Base-by-base conservation (phyloP, 352 stramenopile genomes). In the Phytophthora megakarya region DNA sequence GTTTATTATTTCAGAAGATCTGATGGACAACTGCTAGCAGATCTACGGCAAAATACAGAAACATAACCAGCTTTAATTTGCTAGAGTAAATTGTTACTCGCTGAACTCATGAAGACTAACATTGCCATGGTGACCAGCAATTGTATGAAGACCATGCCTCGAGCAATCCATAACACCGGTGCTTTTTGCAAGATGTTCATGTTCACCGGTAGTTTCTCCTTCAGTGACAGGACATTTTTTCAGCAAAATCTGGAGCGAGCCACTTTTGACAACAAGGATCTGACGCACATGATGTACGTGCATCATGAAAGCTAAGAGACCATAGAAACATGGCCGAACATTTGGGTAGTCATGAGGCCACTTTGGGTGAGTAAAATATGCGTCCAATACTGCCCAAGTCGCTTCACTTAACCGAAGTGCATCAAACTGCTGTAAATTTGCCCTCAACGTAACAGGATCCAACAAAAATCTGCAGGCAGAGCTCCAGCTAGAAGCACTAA, bases 401-500 rank as follows among this genome's bases (percentile, higher is more conserved):
- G 16, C 1, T 28, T 15, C 3, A 15, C 46, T 32, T 8, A 73
- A 18, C 9, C 30, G 6, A 18, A 73, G 47, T 3, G 60, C 32
- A 8, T 60, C 22, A 3, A 23, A 54, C 1, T 12, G 44, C 19
- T 63, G 63, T 28, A 88, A 63, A 13, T 59, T 26, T 0, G 16
- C 8, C 21, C 73, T 67, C 5, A 89, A 57, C 9, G 53, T 19
- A 13, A 38, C 25, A 18, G 74, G 76, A 43, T 78, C 39, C 15
- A 58, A 52, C 22, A 90, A 44, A 59, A 80, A 82, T 16, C 58
- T 58, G 39, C 76, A 86, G 0, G 78, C 81, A 5, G 52, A 48
- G 11, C 23, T 70, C 78, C 81, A 90, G 26, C 81, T 90, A 2
- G 81, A 90, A 6, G 78, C 77, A 11, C 81, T 78, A 9, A 90